Conservation (phyloP, 495 filamentous ascomycete species). For the Aspergillus nidulans region DNA sequence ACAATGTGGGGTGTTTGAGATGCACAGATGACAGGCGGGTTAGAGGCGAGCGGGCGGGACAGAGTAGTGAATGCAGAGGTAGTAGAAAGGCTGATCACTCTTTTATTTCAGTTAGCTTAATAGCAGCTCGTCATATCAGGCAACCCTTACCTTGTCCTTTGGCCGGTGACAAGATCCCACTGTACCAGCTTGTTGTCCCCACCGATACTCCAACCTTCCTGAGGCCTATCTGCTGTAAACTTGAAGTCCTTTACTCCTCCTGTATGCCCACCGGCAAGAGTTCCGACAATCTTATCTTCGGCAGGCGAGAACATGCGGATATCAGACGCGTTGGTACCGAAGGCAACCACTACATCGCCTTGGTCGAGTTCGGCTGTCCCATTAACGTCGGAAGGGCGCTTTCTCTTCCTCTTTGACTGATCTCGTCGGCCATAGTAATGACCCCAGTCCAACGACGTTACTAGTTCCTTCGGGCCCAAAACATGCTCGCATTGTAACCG, state of each 20-base stretch:
- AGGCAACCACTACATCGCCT: slow-evolving; percentile 47
- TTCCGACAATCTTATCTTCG: slow-evolving; percentile 48
- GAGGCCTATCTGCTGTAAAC: slow-evolving; percentile 42
- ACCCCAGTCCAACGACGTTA: slow-evolving; percentile 58
- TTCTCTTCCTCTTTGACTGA: slow-evolving; percentile 54
- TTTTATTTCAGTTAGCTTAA: slow-evolving; percentile 20
- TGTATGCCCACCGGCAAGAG: slow-evolving; percentile 48
- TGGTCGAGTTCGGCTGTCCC: slow-evolving; percentile 32
- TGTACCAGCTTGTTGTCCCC: slow-evolving; percentile 57
- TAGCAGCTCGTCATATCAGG: neutral
- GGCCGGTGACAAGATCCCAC: slow-evolving; percentile 51
- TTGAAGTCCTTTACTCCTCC: slow-evolving; percentile 54
- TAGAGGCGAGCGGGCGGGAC: slow-evolving; percentile 39
- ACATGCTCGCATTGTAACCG: slow-evolving; percentile 54
- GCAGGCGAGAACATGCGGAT: slow-evolving; percentile 51
- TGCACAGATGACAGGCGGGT: slow-evolving; percentile 49
- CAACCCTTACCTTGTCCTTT: slow-evolving; percentile 41
- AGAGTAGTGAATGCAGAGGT: slow-evolving; percentile 37
- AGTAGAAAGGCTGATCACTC: slow-evolving; percentile 45
- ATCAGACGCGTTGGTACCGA: slow-evolving; percentile 51
- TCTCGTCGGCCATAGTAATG: slow-evolving; percentile 34
- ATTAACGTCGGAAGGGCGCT: slow-evolving; percentile 46
- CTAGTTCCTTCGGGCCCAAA: slow-evolving; percentile 44
- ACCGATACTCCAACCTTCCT: slow-evolving; percentile 57
- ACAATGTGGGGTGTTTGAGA: slow-evolving; percentile 53